Evolutionary conservation across 148 eudicot species (phyloP).

Genomic region (Rhododendron vialii): DNA sequence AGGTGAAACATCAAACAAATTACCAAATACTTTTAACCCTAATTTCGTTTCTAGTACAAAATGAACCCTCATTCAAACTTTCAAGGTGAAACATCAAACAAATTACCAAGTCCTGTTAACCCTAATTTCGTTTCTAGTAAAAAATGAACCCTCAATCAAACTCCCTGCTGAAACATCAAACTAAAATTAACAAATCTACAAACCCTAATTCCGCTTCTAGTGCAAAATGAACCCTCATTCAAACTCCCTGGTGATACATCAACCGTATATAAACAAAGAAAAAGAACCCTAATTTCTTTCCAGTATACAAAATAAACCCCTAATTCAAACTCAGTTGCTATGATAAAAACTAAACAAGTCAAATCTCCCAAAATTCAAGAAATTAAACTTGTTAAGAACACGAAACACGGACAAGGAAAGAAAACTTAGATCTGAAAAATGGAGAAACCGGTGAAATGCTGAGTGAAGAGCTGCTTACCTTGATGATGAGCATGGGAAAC

Average conservation of each 20-base stretch:
- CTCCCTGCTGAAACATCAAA: not conserved
- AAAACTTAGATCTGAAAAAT: not conserved
- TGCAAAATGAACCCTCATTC: not conserved
- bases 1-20: not conserved
- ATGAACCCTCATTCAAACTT: constrained; percentile 1
- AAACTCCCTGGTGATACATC: not conserved
- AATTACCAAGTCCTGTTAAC: not conserved
- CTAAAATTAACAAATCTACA: not conserved
- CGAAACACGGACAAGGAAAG: not conserved
- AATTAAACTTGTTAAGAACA: not conserved
- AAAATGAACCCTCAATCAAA: not conserved
- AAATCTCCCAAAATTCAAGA: not conserved
- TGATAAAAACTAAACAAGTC: not conserved
- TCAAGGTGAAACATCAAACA: not conserved
- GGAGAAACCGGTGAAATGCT: not conserved
- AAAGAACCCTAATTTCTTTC: not conserved
- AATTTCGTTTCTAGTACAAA: not conserved
- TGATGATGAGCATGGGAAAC: constrained; percentile 69
- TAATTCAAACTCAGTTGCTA: not conserved
- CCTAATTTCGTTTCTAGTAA: not conserved
- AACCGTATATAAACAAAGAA: not conserved
- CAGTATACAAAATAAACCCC: not conserved
- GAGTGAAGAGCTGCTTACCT: constrained; percentile 21
- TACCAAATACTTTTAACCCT: not conserved
- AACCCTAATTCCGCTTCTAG: not conserved